phyloP scores from a whole-genome alignment of 345 rosid genomes.

The Eutrema heterophyllum region DNA sequence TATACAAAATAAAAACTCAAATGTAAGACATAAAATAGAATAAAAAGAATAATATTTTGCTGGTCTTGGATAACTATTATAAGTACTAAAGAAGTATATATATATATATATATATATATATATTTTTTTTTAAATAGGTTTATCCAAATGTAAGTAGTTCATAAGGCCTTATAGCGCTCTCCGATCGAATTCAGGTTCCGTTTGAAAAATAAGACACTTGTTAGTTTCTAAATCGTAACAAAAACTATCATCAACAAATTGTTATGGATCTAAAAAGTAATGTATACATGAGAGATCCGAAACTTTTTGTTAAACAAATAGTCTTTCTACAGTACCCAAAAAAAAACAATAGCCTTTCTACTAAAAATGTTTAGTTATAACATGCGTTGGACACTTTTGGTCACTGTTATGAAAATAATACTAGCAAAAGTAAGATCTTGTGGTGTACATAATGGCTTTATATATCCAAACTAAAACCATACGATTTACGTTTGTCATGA shows the following conservation, averaged over 20 bases:
- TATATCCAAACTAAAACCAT: conserved; percentile 4
- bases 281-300: neutral
- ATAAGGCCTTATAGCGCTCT: neutral
- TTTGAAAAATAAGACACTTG: neutral
- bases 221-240: neutral
- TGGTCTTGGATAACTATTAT: neutral
- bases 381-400: neutral
- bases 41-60: neutral
- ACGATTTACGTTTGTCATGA: conserved; percentile 13
- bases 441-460: conserved; percentile 9
- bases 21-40: neutral
- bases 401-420: neutral
- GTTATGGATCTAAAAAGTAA: neutral
- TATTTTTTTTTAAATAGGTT: neutral
- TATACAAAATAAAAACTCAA: neutral
- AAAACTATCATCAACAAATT: neutral
- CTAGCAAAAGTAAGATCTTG: neutral
- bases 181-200: neutral
- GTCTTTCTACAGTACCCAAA: neutral
- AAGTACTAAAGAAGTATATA: neutral
- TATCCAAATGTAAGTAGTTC: neutral
- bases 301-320: neutral
- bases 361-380: neutral
- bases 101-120: neutral
- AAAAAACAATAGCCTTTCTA: neutral